Evolutionary conservation across 768 basidiomycete genomes (phyloP).

Genomic region (Auriscalpium microsporum): DNA sequence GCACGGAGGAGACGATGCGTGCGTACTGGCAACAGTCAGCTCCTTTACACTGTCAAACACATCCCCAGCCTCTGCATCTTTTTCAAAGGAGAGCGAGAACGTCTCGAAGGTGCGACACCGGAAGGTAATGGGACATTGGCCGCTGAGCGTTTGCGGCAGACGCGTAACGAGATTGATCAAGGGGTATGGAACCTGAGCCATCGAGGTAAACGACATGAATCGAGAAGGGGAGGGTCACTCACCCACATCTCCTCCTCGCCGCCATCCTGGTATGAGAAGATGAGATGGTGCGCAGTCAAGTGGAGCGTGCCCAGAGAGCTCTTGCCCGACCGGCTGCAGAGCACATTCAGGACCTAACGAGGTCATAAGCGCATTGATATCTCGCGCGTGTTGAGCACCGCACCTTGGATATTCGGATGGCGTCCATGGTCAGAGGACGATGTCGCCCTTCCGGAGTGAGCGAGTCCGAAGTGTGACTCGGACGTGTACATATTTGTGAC

Average conservation of each 20-base stretch:
- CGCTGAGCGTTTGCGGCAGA: slow-evolving; percentile 75
- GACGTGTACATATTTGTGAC: too few relatives aligned
- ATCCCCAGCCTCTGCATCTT: slow-evolving; percentile 66
- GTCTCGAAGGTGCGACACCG: slow-evolving; percentile 84
- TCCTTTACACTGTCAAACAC: slow-evolving; percentile 95
- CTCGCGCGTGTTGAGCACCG: slow-evolving; percentile 3
- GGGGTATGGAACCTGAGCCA: slow-evolving; percentile 78
- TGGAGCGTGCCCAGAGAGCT: slow-evolving; percentile 71
- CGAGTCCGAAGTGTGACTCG: too few relatives aligned
- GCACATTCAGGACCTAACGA: slow-evolving; percentile 58
- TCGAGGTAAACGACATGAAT: background rate
- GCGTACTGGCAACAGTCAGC: slow-evolving; percentile 79
- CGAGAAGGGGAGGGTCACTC: slow-evolving; percentile 29
- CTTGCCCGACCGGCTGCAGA: slow-evolving; percentile 55
- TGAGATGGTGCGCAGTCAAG: slow-evolving; percentile 92
- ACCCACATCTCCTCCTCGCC: slow-evolving; percentile 80
- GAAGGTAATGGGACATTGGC: slow-evolving; percentile 72
- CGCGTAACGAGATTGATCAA: slow-evolving; percentile 85
- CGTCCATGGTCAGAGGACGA: slow-evolving; percentile 44
- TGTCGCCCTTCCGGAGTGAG: too few relatives aligned
- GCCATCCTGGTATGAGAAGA: slow-evolving; percentile 66
- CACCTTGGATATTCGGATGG: slow-evolving; percentile 66
- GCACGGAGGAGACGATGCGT: background rate
- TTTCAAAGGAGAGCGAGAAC: slow-evolving; percentile 60
- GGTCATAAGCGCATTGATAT: background rate